Conservation (phyloP, 192 early-diverging fungal species). For the Coemansia guatemalensis region DNA sequence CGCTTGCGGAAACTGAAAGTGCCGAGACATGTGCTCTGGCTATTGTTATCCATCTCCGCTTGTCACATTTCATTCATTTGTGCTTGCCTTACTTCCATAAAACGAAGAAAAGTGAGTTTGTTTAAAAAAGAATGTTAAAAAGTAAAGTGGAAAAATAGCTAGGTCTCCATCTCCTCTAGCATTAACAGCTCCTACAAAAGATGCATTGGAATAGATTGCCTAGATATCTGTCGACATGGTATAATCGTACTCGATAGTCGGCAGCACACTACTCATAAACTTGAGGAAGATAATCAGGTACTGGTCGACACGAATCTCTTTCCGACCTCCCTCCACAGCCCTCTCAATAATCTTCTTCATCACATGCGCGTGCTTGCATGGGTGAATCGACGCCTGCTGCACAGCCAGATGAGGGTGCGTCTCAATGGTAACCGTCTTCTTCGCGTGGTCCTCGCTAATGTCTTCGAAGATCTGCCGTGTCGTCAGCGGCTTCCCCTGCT, state of each 20-base stretch:
- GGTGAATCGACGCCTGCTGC: conserved; percentile 92
- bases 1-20: too few species aligned
- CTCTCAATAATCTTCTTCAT: conserved; percentile 95
- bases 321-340: conserved; percentile 56
- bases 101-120: background rate
- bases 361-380: conserved; percentile 97
- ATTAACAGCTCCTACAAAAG: background rate
- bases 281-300: conserved; percentile 95
- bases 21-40: too few species aligned
- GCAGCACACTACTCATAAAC: conserved; percentile 95
- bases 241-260: conserved; percentile 98
- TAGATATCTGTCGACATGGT: conserved; percentile 75
- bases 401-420: conserved; percentile 89
- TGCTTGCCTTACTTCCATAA: background rate
- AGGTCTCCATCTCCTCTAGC: background rate
- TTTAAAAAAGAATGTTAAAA: background rate
- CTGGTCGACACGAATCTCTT: conserved; percentile 86
- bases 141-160: background rate
- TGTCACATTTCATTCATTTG: background rate
- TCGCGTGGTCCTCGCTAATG: conserved; percentile 97
- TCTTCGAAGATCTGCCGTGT: conserved; percentile 95
- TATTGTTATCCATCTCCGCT: background rate
- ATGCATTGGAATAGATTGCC: background rate
- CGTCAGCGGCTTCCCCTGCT: conserved; percentile 76
- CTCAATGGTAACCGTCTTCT: conserved; percentile 99